Evolutionary conservation across 2,329 filamentous ascomycete genomes (phyloP).

Genomic region (Colletotrichum endophyticum): DNA sequence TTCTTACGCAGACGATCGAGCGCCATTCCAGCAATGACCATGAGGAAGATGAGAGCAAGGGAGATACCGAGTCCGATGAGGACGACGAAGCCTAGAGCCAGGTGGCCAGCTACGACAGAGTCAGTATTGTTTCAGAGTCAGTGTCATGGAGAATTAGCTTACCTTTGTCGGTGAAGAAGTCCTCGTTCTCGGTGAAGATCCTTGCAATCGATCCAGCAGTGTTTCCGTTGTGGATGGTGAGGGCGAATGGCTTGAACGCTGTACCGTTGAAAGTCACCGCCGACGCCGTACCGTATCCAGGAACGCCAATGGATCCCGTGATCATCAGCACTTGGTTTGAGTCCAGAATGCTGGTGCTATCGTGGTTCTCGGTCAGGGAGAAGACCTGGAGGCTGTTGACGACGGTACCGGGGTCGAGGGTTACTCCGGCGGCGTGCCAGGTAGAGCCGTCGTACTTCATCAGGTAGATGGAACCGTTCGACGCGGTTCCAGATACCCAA

Average conservation of each 20-base stretch:
- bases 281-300: slow-evolving; percentile 79
- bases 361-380: slow-evolving; percentile 71
- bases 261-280: slow-evolving; percentile 89
- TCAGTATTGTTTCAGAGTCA: slow-evolving; percentile 24
- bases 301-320: slow-evolving; percentile 81
- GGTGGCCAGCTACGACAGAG: slow-evolving; percentile 49
- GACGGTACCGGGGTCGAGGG: slow-evolving; percentile 68
- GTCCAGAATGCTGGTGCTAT: slow-evolving; percentile 65
- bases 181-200: slow-evolving; percentile 82
- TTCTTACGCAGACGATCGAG: slow-evolving; percentile 78
- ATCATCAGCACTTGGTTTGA: slow-evolving; percentile 77
- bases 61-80: slow-evolving; percentile 82
- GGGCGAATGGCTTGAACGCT: slow-evolving; percentile 75
- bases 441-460: slow-evolving; percentile 79
- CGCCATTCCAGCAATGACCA: slow-evolving; percentile 76
- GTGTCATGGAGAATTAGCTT: slow-evolving; percentile 38
- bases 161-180: slow-evolving; percentile 73
- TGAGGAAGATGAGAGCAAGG: slow-evolving; percentile 76
- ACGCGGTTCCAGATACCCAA: slow-evolving; percentile 79
- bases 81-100: slow-evolving; percentile 79
- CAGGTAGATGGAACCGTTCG: slow-evolving; percentile 71
- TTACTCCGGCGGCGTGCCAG: slow-evolving; percentile 70
- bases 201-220: slow-evolving; percentile 76
- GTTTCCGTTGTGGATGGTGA: slow-evolving; percentile 73
- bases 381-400: slow-evolving; percentile 86